Percentiles rank a stretch among this genome's conserved stretches.
Evolutionary conservation across 78 protist species (phyloP).

Genomic region (Bigelowiella natans): DNA sequence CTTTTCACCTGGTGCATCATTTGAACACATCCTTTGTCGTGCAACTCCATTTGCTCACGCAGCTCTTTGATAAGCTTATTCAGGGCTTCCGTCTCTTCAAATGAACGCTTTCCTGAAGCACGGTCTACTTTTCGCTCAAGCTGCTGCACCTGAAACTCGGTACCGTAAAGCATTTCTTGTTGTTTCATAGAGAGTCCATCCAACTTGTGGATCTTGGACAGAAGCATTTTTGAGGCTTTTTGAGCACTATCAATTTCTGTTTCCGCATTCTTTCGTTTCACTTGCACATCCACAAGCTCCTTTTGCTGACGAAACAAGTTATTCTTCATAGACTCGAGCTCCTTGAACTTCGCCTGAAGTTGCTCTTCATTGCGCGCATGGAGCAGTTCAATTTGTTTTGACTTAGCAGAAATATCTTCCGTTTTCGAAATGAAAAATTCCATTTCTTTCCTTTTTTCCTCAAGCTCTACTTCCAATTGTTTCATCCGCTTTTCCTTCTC

Average conservation of each 20-base stretch:
- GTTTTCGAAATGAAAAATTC: background rate
- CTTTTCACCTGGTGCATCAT: background rate
- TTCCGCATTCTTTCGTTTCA: background rate
- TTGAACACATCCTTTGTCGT: background rate
- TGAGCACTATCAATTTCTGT: background rate
- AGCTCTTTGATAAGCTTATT: background rate
- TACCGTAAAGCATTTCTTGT: background rate
- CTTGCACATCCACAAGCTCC: background rate
- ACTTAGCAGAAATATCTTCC: background rate
- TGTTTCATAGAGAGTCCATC: background rate
- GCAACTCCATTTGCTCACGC: background rate
- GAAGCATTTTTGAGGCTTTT: background rate
- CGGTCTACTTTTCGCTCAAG: background rate
- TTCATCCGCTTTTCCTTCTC: background rate
- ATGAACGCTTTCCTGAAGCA: background rate
- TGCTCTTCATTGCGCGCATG: background rate
- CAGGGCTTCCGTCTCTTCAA: background rate
- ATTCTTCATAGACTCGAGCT: background rate
- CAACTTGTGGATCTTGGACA: background rate
- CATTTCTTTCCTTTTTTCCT: background rate
- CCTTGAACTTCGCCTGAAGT: background rate
- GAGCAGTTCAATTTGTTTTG: background rate
- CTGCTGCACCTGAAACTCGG: slow-evolving; percentile 2
- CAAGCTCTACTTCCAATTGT: background rate
- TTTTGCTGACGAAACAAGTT: background rate